Conservation (phyloP, 2,329 filamentous ascomycete genomes). For the Apiospora malaysiana region DNA sequence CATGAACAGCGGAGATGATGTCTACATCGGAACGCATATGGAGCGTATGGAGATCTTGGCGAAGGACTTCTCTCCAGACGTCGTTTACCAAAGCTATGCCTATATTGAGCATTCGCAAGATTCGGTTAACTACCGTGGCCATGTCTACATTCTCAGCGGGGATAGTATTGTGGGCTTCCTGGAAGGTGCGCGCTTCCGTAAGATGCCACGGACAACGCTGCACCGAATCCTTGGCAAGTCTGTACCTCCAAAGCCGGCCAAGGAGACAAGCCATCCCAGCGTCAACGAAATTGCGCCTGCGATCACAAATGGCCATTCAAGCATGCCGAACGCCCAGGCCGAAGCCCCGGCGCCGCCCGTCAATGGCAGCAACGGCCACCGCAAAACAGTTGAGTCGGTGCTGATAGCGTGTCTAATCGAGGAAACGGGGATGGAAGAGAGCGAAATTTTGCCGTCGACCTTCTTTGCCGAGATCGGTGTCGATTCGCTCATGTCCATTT, state of each 20-base stretch:
- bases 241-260: not conserved
- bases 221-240: not conserved
- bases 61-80: not conserved
- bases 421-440: not conserved
- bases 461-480: constrained; percentile 20
- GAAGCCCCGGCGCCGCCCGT: too few species aligned
- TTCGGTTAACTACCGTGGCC: not conserved
- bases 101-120: not conserved
- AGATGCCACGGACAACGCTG: not conserved
- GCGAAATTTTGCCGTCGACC: not conserved
- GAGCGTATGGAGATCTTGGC: not conserved
- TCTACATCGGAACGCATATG: constrained; percentile 7
- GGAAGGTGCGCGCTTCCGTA: not conserved
- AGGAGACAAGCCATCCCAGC: too few species aligned
- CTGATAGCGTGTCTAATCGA: too few species aligned
- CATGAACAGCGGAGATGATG: not conserved
- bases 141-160: constrained; percentile 9
- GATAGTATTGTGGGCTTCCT: not conserved
- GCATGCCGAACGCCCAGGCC: too few species aligned
- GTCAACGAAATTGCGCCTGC: too few species aligned
- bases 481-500: constrained; percentile 22
- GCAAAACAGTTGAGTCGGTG: too few species aligned
- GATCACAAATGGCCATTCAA: too few species aligned
- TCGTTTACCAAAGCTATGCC: not conserved
- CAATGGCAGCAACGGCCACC: too few species aligned